phyloP scores from a whole-genome alignment of 805 yeast genomes.

The Yarrowia yakushimensis region DNA sequence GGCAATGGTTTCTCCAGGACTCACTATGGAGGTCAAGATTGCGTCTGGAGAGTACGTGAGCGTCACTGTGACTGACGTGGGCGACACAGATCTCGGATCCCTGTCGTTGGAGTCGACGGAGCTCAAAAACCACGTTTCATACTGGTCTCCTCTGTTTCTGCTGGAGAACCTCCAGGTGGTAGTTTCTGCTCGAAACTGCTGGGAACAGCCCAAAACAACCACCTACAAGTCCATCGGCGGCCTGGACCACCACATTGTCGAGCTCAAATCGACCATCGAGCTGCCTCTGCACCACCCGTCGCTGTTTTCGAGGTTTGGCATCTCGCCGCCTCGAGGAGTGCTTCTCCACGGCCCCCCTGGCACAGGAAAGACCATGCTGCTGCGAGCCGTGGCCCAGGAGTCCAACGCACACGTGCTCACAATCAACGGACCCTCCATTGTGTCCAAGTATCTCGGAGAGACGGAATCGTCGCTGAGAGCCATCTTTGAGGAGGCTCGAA shows the following conservation, averaged over 20 bases:
- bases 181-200: slow-evolving; percentile 25
- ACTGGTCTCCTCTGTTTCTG: slow-evolving; percentile 50
- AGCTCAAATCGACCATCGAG: slow-evolving; percentile 63
- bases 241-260: slow-evolving; percentile 55
- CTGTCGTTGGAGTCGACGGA: slow-evolving; percentile 38
- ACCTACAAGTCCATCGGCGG: slow-evolving; percentile 73
- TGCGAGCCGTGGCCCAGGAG: slow-evolving; percentile 77
- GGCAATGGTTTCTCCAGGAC: slow-evolving; percentile 33
- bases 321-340: slow-evolving; percentile 91
- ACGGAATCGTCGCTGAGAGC: slow-evolving; percentile 83
- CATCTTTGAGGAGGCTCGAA: slow-evolving; percentile 77
- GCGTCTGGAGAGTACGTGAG: slow-evolving; percentile 35
- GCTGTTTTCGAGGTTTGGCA: slow-evolving; percentile 77
- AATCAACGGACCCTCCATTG: slow-evolving; percentile 87
- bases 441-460: slow-evolving; percentile 90
- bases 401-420: slow-evolving; percentile 75
- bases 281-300: slow-evolving; percentile 77
- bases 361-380: slow-evolving; percentile 88
- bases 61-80: slow-evolving; percentile 53
- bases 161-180: slow-evolving; percentile 19
- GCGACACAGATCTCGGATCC: slow-evolving; percentile 42
- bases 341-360: slow-evolving; percentile 95
- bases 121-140: slow-evolving; percentile 30
- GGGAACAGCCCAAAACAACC: slow-evolving; percentile 27
- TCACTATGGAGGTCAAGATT: slow-evolving; percentile 42